Percentiles rank a stretch among this genome's conserved stretches.
phyloP scores from a whole-genome alignment of 495 filamentous ascomycete genomes.

The Daldinia bambusicola region DNA sequence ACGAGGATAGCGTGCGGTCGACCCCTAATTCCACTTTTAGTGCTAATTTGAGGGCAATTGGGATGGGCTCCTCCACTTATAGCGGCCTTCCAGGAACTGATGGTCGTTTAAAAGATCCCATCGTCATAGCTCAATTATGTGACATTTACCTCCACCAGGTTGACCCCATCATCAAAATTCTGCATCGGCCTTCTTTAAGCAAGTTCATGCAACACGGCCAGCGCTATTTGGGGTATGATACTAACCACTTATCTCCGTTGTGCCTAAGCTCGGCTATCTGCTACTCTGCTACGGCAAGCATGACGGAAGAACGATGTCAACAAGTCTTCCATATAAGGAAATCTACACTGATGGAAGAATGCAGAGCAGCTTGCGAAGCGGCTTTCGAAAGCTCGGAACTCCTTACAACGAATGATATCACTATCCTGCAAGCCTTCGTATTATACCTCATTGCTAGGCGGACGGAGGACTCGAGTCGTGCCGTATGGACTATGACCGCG shows the following conservation, averaged over 20 bases:
- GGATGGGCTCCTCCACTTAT: neutral
- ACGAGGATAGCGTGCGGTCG: conserved; percentile 19
- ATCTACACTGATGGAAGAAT: conserved; percentile 1
- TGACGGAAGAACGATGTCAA: conserved; percentile 34
- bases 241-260: conserved; percentile 9
- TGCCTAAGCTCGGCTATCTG: conserved; percentile 24
- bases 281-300: conserved; percentile 23
- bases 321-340: conserved; percentile 4
- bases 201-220: conserved; percentile 26
- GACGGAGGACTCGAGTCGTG: conserved; percentile 31
- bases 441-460: conserved; percentile 32
- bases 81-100: neutral
- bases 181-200: conserved; percentile 31
- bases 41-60: conserved; percentile 7
- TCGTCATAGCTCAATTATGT: conserved; percentile 22
- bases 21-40: conserved; percentile 5
- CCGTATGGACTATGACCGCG: conserved; percentile 31
- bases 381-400: conserved; percentile 24
- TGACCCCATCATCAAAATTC: conserved; percentile 31
- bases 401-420: conserved; percentile 29
- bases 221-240: conserved; percentile 20
- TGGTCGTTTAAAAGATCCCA: neutral
- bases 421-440: conserved; percentile 35
- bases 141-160: conserved; percentile 35
- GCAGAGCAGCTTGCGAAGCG: conserved; percentile 25